Conservation (phyloP, 306 rosid species). For the Leucaena leucocephala region DNA sequence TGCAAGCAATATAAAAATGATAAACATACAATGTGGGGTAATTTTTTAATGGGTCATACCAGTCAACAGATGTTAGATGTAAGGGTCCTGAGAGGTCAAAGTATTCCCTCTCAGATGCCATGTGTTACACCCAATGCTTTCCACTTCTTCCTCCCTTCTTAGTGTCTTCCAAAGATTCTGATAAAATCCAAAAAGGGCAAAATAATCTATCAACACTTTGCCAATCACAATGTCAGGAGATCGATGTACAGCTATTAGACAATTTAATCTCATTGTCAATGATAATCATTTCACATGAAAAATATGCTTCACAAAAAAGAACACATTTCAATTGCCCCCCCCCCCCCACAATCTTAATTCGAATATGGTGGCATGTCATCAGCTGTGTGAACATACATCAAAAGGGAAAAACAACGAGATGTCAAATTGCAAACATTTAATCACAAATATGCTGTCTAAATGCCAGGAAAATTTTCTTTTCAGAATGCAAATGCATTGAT, state of each 20-base stretch:
- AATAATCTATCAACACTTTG: slow-evolving; percentile 13
- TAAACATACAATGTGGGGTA: neutral
- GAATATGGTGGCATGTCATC: slow-evolving; percentile 5
- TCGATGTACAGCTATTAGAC: neutral
- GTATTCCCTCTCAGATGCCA: slow-evolving; percentile 77
- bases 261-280: neutral
- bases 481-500: neutral
- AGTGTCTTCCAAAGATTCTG: slow-evolving; percentile 35
- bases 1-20: neutral
- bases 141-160: slow-evolving; percentile 30
- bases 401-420: neutral
- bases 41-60: slow-evolving; percentile 51
- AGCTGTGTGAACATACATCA: neutral
- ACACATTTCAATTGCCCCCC: slow-evolving; percentile 12
- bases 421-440: neutral
- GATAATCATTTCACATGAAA: slow-evolving; percentile 13
- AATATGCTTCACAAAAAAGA: neutral
- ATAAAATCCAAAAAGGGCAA: slow-evolving; percentile 25
- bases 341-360: slow-evolving; percentile 16
- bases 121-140: slow-evolving; percentile 41
- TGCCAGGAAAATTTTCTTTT: neutral
- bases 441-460: neutral
- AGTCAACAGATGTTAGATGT: slow-evolving; percentile 70
- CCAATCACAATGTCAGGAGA: neutral
- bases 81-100: slow-evolving; percentile 83